Conservation (phyloP, 139 green algal genomes). For the Chlorella sp. region DNA sequence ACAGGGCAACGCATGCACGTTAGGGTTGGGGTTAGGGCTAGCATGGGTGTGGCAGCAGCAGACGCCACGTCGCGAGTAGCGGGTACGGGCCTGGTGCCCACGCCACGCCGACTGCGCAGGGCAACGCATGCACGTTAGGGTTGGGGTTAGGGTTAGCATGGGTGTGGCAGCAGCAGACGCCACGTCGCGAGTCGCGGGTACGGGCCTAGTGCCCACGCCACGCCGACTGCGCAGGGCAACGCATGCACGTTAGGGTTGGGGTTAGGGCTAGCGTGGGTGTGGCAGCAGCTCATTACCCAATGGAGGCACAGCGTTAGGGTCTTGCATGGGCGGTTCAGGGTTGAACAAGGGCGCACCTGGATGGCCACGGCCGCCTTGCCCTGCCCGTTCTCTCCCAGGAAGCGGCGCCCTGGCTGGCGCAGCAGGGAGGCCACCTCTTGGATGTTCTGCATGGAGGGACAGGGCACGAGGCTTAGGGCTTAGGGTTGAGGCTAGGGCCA, state of each 20-base stretch:
- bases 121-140: not conserved
- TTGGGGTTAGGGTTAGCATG: not conserved
- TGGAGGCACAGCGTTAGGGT: no score
- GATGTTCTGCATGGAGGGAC: conserved; percentile 40
- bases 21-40: not conserved
- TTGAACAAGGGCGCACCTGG: no score
- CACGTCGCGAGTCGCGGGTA: conserved; percentile 13
- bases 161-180: conserved; percentile 13
- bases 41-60: conserved; percentile 13
- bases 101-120: conserved; percentile 31
- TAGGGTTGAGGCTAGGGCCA: no score
- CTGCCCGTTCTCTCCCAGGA: conserved; percentile 26
- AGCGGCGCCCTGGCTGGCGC: conserved; percentile 43
- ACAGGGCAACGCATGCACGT: not conserved
- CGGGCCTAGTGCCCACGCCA: conserved; percentile 36
- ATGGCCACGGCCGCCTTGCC: conserved; percentile 39
- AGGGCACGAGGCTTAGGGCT: no score
- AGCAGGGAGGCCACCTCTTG: conserved; percentile 44
- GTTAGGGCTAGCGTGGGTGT: not conserved
- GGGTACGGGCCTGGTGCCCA: conserved; percentile 29
- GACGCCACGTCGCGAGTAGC: conserved; percentile 9
- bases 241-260: not conserved
- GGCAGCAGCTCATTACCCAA: no score
- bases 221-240: conserved; percentile 14
- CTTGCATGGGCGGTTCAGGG: no score